Conservation (phyloP, 2,329 filamentous ascomycete genomes). For the Camillea tinctor region DNA sequence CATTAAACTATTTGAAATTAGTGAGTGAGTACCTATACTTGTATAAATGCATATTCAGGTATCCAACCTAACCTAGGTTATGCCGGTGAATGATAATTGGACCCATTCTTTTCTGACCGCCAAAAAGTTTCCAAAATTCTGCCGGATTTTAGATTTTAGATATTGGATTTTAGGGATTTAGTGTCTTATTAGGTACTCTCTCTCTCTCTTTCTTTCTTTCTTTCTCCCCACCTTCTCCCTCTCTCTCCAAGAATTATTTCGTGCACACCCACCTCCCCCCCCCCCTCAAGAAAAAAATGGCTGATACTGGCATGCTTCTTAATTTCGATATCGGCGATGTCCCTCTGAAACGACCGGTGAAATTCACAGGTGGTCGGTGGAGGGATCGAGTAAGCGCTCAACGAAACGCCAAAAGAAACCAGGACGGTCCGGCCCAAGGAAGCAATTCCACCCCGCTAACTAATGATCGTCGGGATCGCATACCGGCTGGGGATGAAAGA, state of each 20-base stretch:
- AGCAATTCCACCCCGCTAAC: slow-evolving; percentile 31
- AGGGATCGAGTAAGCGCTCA: slow-evolving; percentile 82
- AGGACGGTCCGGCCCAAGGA: slow-evolving; percentile 26
- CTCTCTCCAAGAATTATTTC: background rate
- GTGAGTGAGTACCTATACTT: no score
- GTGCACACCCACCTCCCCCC: no score
- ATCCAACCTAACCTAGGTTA: background rate
- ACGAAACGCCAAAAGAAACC: slow-evolving; percentile 48
- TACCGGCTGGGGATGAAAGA: slow-evolving; percentile 26
- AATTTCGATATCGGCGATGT: slow-evolving; percentile 81
- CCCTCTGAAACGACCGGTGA: slow-evolving; percentile 59
- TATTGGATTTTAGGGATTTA: no score
- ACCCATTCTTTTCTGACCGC: background rate
- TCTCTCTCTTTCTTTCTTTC: no score
- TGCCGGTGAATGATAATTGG: no score
- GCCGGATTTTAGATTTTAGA: background rate
- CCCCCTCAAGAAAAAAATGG: slow-evolving; percentile 69
- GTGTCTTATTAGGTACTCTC: no score
- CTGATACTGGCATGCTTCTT: slow-evolving; percentile 90
- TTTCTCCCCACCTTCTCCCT: no score
- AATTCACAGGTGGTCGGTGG: slow-evolving; percentile 90
- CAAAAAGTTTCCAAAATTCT: background rate
- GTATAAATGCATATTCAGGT: background rate
- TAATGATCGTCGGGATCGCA: slow-evolving; percentile 23
- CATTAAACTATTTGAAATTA: no score